These are phyloP conservation scores for Ottelia alismoides DNA, from an alignment of 106 monocot genomes.

Conservation along the genomic window DNA sequence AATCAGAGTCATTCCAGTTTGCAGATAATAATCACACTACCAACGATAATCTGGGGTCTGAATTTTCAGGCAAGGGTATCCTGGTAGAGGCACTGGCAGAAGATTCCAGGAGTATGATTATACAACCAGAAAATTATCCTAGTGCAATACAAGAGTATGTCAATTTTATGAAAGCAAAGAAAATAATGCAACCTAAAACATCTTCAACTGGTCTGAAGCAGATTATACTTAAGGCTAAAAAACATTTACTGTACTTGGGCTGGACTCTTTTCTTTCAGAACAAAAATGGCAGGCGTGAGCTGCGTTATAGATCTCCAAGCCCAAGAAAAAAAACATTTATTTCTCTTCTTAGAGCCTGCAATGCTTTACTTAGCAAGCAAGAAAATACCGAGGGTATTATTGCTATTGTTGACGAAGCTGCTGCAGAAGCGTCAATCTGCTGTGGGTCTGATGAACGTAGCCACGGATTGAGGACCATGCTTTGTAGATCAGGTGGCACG, in stretches of 20 bases:
- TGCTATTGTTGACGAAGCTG: conserved; percentile 4
- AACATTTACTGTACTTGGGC: conserved; percentile 32
- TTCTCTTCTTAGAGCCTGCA: conserved; percentile 47
- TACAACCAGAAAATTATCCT: conserved; percentile 2
- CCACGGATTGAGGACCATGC: too few relatives aligned
- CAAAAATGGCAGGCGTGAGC: conserved; percentile 11
- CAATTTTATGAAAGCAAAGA: conserved; percentile 2
- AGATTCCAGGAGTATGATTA: neutral
- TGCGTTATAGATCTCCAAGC: conserved; percentile 30
- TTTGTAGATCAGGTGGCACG: too few relatives aligned
- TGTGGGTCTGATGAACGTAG: too few relatives aligned
- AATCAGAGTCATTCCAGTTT: too few relatives aligned
- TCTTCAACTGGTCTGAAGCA: neutral
- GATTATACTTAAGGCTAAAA: conserved; percentile 25
- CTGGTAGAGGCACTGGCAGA: too few relatives aligned
- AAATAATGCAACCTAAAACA: neutral
- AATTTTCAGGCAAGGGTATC: too few relatives aligned
- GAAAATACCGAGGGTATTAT: neutral
- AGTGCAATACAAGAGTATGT: conserved; percentile 8
- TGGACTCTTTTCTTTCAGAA: conserved; percentile 27
- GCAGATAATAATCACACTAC: too few relatives aligned
- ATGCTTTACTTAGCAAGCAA: conserved; percentile 15
- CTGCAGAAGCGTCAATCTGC: neutral
- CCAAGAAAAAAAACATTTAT: conserved; percentile 16
- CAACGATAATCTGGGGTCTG: too few relatives aligned